Evolutionary conservation across 1,284 basidiomycete genomes (phyloP).

Genomic region (Clitocybe nebularis): DNA sequence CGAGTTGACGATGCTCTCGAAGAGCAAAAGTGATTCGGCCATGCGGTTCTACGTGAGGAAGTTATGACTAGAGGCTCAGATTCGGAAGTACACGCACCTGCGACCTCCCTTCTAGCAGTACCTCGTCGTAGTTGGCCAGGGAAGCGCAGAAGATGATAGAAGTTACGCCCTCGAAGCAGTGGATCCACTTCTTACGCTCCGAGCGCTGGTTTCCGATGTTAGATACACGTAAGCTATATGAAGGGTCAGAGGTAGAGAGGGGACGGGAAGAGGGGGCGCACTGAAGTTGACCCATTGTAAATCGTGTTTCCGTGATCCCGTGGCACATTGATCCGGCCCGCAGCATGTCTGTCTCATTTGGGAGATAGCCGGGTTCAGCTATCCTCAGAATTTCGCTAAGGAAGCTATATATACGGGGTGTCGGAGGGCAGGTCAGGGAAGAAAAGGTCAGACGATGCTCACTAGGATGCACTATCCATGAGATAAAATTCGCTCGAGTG

Average conservation of each 20-base stretch:
- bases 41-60: constrained; percentile 75
- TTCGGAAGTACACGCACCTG: constrained; percentile 55
- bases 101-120: constrained; percentile 73
- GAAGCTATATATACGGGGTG: constrained; percentile 59
- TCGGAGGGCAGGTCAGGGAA: constrained; percentile 3
- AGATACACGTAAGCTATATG: constrained; percentile 86
- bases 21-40: constrained; percentile 89
- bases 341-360: constrained; percentile 87
- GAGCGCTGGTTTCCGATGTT: constrained; percentile 92
- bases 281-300: constrained; percentile 65
- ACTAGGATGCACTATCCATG: constrained; percentile 95
- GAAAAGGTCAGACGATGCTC: constrained; percentile 28
- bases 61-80: constrained; percentile 1
- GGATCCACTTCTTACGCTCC: constrained; percentile 94
- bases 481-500: constrained; percentile 88
- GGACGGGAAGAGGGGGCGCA: constrained; percentile 35
- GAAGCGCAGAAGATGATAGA: constrained; percentile 95
- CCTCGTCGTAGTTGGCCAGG: constrained; percentile 92
- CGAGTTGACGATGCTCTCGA: constrained; percentile 97
- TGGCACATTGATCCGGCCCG: constrained; percentile 88
- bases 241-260: constrained; percentile 1
- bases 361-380: constrained; percentile 75
- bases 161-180: constrained; percentile 92
- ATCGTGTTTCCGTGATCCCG: constrained; percentile 89
- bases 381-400: constrained; percentile 85